Evolutionary conservation across 2,329 filamentous ascomycete genomes (phyloP).

Genomic region (Epicoccum sorghinum): DNA sequence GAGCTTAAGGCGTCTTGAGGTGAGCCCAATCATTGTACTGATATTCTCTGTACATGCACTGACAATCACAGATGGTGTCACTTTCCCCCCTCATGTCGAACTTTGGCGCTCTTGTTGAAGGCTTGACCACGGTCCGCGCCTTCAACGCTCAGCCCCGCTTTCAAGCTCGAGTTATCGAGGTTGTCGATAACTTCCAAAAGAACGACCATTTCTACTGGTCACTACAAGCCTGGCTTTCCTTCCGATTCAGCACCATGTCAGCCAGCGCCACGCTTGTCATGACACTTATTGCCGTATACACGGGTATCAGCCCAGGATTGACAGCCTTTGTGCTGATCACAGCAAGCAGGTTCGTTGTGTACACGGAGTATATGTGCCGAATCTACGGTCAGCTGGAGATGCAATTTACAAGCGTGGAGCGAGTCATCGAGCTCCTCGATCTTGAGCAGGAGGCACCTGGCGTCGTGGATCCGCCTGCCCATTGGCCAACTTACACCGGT

Average conservation of each 20-base stretch:
- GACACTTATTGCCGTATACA: conserved; percentile 75
- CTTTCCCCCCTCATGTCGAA: conserved; percentile 89
- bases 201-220: conserved; percentile 97
- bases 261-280: conserved; percentile 75
- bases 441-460: conserved; percentile 77
- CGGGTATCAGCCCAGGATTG: conserved; percentile 75
- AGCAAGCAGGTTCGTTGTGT: conserved; percentile 68
- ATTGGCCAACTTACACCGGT: conserved; percentile 76
- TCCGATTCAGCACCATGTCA: conserved; percentile 76
- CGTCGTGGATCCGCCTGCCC: conserved; percentile 69
- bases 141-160: conserved; percentile 81
- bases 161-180: conserved; percentile 77
- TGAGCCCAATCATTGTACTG: conserved; percentile 16
- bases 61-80: conserved; percentile 69
- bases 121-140: conserved; percentile 83
- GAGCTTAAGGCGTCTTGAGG: conserved; percentile 78
- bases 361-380: conserved; percentile 76
- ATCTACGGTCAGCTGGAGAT: conserved; percentile 86
- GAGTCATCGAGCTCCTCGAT: conserved; percentile 80
- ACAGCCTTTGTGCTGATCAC: conserved; percentile 84
- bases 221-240: conserved; percentile 82
- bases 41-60: conserved; percentile 1
- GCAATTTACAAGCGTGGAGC: conserved; percentile 89
- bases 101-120: conserved; percentile 85
- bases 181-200: conserved; percentile 87